Percentiles rank a stretch among this genome's conserved stretches.
Evolutionary conservation across 257 asterid genomes (phyloP).

Genomic region (Linderniella brevidens): DNA sequence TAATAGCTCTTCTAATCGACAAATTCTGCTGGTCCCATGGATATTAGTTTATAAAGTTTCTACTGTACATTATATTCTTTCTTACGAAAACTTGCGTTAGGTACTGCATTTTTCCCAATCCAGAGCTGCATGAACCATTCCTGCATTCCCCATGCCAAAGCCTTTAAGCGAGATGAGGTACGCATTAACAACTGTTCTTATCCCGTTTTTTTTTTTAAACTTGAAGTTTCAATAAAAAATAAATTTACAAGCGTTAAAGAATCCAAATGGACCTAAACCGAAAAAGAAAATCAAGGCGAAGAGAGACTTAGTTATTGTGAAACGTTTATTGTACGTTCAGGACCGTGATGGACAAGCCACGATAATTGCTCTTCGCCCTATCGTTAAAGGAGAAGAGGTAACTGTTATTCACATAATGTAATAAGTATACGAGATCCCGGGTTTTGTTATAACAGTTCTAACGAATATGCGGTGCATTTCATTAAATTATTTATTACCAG

Average conservation of each 20-base stretch:
- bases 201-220: too few relatives aligned
- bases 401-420: not conserved
- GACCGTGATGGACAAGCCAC: slow-evolving; percentile 83
- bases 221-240: too few relatives aligned
- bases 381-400: slow-evolving; percentile 74
- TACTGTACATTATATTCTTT: slow-evolving; percentile 1
- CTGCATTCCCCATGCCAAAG: slow-evolving; percentile 77
- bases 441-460: not conserved
- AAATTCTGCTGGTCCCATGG: too few relatives aligned
- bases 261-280: too few relatives aligned
- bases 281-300: not conserved
- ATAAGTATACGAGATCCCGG: not conserved
- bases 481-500: slow-evolving; percentile 36
- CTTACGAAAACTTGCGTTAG: slow-evolving; percentile 42
- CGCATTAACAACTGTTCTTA: not conserved
- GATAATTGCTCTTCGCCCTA: slow-evolving; percentile 43
- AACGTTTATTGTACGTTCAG: slow-evolving; percentile 18
- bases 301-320: slow-evolving; percentile 2
- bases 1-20: too few relatives aligned
- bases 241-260: too few relatives aligned
- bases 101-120: slow-evolving; percentile 78
- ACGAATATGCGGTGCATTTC: not conserved
- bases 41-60: too few relatives aligned
- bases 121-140: slow-evolving; percentile 97
- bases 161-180: slow-evolving; percentile 88